phyloP scores from a whole-genome alignment of 2,329 filamentous ascomycete genomes.

The Zymoseptoria passerinii region DNA sequence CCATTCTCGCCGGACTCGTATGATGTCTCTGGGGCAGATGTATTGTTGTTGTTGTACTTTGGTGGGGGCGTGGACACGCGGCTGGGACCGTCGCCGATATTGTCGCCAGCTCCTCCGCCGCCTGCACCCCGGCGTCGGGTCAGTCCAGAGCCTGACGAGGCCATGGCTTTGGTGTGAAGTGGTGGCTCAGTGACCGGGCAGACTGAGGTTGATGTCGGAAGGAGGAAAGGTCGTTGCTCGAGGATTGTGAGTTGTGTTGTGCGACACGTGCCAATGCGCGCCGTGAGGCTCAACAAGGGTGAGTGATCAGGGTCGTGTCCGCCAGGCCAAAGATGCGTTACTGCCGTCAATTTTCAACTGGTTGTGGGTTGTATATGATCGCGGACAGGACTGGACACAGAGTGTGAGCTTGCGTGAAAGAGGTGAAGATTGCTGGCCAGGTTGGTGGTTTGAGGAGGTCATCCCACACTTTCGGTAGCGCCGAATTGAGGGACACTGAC shows the following conservation, averaged over 20 bases:
- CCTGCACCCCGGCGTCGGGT: constrained; percentile 60
- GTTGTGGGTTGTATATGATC: not conserved
- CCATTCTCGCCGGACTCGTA: constrained; percentile 85
- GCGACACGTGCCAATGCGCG: not conserved
- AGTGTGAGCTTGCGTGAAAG: not conserved
- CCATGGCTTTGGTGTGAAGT: constrained; percentile 39
- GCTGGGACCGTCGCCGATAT: constrained; percentile 55
- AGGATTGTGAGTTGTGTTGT: not conserved
- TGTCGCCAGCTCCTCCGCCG: constrained; percentile 50
- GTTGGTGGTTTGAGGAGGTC: not conserved
- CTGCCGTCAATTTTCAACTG: not conserved
- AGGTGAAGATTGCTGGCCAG: not conserved
- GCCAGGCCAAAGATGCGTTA: not conserved
- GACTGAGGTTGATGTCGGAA: not conserved
- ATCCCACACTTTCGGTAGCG: not conserved
- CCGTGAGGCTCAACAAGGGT: not conserved
- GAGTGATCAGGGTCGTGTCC: not conserved
- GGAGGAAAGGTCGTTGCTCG: not conserved
- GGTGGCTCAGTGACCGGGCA: not conserved
- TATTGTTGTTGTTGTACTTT: constrained; percentile 47
- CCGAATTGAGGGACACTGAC: too few relatives aligned
- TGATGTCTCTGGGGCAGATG: constrained; percentile 60
- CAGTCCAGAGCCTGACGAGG: constrained; percentile 65
- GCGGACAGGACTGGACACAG: not conserved
- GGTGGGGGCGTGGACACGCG: constrained; percentile 59